phyloP scores from a whole-genome alignment of 148 eudicot species.

The Polygonum aviculare region DNA sequence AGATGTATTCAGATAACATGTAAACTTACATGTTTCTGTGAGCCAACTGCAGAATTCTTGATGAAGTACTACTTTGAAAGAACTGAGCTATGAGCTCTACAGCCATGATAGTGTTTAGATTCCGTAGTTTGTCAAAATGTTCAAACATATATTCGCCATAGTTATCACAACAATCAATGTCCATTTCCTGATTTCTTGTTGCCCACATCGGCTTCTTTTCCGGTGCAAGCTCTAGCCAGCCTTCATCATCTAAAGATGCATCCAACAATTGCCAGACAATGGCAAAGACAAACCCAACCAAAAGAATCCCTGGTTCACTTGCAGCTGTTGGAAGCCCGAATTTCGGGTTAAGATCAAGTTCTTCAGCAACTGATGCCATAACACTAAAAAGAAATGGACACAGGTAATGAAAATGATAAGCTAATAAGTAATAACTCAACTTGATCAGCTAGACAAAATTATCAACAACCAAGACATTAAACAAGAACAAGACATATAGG shows the following conservation, averaged over 20 bases:
- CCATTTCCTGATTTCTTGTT: conserved; percentile 51
- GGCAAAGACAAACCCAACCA: conserved; percentile 56
- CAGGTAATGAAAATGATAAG: background rate
- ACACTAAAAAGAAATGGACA: conserved; percentile 40
- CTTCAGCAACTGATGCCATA: conserved; percentile 49
- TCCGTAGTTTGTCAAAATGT: conserved; percentile 41
- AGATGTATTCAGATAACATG: conserved; percentile 16
- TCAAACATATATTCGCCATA: conserved; percentile 40
- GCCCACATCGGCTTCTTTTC: conserved; percentile 58
- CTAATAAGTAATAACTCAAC: background rate
- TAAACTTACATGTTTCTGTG: conserved; percentile 71
- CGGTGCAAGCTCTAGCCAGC: conserved; percentile 55
- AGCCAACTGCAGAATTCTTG: conserved; percentile 72
- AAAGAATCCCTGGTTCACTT: conserved; percentile 44
- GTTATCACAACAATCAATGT: conserved; percentile 31
- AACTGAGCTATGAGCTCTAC: conserved; percentile 58
- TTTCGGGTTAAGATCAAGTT: conserved; percentile 55
- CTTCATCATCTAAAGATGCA: conserved; percentile 85
- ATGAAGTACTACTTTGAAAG: conserved; percentile 57
- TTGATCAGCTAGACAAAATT: background rate
- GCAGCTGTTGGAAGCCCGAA: conserved; percentile 44
- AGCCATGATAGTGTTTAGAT: conserved; percentile 54
- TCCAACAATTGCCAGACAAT: conserved; percentile 83
- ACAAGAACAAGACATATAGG: background rate
- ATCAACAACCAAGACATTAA: background rate